Percentiles rank a stretch among this genome's conserved stretches.
These are phyloP conservation scores for Malassezia arunalokei DNA, from an alignment of 1,284 basidiomycete genomes.

Conservation along the genomic window DNA sequence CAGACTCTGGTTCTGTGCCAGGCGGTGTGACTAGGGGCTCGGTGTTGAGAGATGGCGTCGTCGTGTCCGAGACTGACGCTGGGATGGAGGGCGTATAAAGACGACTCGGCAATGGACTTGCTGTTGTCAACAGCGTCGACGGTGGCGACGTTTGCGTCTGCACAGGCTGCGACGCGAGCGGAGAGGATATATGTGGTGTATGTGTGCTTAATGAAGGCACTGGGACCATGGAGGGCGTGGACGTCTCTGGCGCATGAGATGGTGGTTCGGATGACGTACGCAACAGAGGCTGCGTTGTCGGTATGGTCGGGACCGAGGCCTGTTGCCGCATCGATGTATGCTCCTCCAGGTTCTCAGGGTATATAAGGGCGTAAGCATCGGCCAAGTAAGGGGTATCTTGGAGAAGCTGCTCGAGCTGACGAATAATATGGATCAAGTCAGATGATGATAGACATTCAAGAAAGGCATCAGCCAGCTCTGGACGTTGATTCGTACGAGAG, in stretches of 20 bases:
- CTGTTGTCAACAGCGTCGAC: neutral
- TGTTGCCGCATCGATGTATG: neutral
- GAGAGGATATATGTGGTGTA: neutral
- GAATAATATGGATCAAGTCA: slow-evolving; percentile 2
- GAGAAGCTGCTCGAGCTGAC: slow-evolving; percentile 9
- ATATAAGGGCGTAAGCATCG: slow-evolving; percentile 4
- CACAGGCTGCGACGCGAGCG: neutral
- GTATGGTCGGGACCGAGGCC: neutral
- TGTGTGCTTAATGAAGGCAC: neutral
- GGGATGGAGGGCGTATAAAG: slow-evolving; percentile 17
- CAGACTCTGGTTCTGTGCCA: neutral
- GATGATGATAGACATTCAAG: neutral
- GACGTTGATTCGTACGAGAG: slow-evolving; percentile 1
- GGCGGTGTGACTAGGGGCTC: neutral
- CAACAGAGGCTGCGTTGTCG: neutral
- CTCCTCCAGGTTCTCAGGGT: slow-evolving; percentile 8
- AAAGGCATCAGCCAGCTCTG: slow-evolving; percentile 8
- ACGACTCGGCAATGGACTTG: neutral
- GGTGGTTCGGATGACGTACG: neutral
- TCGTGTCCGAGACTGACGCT: neutral
- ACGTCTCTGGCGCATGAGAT: neutral
- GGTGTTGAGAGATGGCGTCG: neutral
- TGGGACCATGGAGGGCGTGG: neutral
- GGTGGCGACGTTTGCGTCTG: neutral
- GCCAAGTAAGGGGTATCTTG: slow-evolving; percentile 7